phyloP scores from a whole-genome alignment of 495 filamentous ascomycete species.

The Penicillium silybi region DNA sequence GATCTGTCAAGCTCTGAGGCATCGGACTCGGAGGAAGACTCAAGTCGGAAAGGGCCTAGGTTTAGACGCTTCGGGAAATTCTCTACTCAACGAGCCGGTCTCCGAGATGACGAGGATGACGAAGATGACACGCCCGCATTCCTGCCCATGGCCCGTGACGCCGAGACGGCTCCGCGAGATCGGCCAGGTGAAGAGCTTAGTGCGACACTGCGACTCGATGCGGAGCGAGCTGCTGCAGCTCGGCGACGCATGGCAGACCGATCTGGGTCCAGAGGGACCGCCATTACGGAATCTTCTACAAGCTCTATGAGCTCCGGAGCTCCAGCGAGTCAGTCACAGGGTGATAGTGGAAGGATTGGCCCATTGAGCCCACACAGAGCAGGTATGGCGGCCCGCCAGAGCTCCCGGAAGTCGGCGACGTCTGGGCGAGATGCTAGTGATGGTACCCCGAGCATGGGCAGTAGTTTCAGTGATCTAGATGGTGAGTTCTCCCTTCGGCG shows the following conservation, averaged over 20 bases:
- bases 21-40: slow-evolving; percentile 55
- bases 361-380: slow-evolving; percentile 52
- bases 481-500: slow-evolving; percentile 48
- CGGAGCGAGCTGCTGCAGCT: slow-evolving; percentile 41
- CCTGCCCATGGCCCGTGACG: slow-evolving; percentile 55
- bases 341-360: slow-evolving; percentile 16
- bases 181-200: slow-evolving; percentile 48
- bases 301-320: slow-evolving; percentile 53
- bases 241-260: slow-evolving; percentile 32
- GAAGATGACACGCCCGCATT: slow-evolving; percentile 65
- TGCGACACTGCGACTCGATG: slow-evolving; percentile 54
- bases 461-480: slow-evolving; percentile 95
- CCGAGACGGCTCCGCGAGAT: slow-evolving; percentile 19
- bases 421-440: slow-evolving; percentile 69
- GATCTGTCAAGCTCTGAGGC: slow-evolving; percentile 44
- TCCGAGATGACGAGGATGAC: slow-evolving; percentile 41
- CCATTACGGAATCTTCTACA: slow-evolving; percentile 56
- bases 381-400: slow-evolving; percentile 54
- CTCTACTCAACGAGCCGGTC: slow-evolving; percentile 32
- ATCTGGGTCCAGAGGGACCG: slow-evolving; percentile 29
- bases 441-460: slow-evolving; percentile 92
- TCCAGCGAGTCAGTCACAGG: slow-evolving; percentile 18
- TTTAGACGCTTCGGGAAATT: slow-evolving; percentile 39
- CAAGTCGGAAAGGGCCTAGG: slow-evolving; percentile 18
- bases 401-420: slow-evolving; percentile 47